Evolutionary conservation across 2,329 filamentous ascomycete species (phyloP), one percentile per base, ranked within the genome.

Genomic region (Fusarium sp.): DNA sequence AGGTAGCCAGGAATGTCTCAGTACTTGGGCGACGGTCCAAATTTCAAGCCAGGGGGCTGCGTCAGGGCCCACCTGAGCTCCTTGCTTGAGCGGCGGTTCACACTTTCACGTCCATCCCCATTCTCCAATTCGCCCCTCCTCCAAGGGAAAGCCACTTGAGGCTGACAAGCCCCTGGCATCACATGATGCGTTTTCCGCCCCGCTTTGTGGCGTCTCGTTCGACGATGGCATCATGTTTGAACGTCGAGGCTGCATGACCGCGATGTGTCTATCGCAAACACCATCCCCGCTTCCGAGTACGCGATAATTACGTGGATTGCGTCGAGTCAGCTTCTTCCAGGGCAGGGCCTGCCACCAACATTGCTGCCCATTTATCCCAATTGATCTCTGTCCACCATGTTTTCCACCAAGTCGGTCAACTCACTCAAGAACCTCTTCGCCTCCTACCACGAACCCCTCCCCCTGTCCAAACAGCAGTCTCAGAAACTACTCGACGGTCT

Each of bases 401-500:
- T 82, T 69, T 79, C 81, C 52, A 84, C 84, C 60, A 84, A 82
- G 68, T 81, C 81, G 5, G 77, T 75, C 66, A 79, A 80, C 66
- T 83, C 83, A 25, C 74, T 84, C 33, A 82, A 82, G 69, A 82
- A 82, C 65, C 81, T 84, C 54, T 84, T 84, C 73, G 81, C 82
- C 25, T 80, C 82, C 56, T 84, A 84, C 63, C 88, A 90, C 76
- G 87, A 89, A 57, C 88, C 89, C 8, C 80, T 88, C 2, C 85
- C 87, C 2, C 81, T 91, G 43, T 87, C 83, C 52, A 81, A 82
- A 50, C 84, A 85, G 64, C 87, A 90, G 65, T 87, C 88, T 30
- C 85, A 88, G 70, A 86, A 87, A 74, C 85, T 91, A 10, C 87
- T 90, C 71, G 84, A 89, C 63, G 85, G 86, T 37, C 84, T 91